phyloP scores from a whole-genome alignment of 176 grass and related monocot species.

The Lolium rigidum region DNA sequence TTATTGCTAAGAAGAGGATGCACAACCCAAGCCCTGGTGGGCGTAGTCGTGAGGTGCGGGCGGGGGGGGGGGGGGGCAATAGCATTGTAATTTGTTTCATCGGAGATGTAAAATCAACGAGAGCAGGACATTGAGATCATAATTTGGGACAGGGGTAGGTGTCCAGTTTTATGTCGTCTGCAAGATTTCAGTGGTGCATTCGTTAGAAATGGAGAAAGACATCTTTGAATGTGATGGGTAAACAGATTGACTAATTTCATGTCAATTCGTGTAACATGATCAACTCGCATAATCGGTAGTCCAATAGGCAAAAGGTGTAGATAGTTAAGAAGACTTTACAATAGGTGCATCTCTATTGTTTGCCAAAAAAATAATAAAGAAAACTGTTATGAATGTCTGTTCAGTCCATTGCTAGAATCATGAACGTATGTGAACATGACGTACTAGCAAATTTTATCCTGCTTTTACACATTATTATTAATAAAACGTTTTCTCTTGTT shows the following conservation, averaged over 20 bases:
- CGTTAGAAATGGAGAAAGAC: background rate
- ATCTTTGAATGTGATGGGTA: slow-evolving; percentile 16
- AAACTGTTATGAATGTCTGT: background rate
- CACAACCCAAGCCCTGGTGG: background rate
- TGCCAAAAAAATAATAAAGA: background rate
- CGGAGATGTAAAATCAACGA: no score
- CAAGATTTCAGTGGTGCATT: no score
- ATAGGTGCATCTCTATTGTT: background rate
- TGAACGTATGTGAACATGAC: background rate
- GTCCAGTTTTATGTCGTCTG: no score
- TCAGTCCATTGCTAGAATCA: slow-evolving; percentile 3
- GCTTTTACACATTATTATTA: background rate
- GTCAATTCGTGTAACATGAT: background rate
- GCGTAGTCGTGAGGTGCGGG: background rate
- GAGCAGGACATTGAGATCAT: no score
- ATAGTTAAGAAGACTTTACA: background rate
- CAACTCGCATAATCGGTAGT: slow-evolving; percentile 1
- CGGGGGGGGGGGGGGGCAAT: no score
- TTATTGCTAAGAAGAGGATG: background rate
- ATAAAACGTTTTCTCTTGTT: background rate
- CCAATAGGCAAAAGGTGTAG: background rate
- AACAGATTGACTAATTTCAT: slow-evolving; percentile 3
- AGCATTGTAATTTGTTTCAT: slow-evolving; percentile 26
- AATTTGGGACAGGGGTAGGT: no score
- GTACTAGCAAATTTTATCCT: background rate